Evolutionary conservation across 352 stramenopile genomes (phyloP), one percentile per base, ranked within the genome.

Genomic region (Phytophthora capsici): DNA sequence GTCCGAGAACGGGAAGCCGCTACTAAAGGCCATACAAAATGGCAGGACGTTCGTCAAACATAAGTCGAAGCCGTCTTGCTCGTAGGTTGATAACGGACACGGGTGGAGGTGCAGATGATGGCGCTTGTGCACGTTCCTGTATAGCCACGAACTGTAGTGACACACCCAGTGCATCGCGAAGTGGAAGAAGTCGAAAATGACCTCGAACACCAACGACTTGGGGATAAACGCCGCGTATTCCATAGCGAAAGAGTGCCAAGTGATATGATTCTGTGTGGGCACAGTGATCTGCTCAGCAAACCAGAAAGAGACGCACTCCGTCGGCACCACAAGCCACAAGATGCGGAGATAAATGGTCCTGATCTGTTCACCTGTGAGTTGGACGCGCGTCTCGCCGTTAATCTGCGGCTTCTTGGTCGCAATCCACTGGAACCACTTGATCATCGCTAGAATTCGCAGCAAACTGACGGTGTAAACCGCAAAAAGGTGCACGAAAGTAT

Each of bases 151-250:
- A 44, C 77, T 78, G 37, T 75, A 69, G 57, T 94, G 87, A 57
- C 82, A 94, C 22, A 69, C 45, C 77, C 85, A 91, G 68, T 97
- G 89, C 56, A 82, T 75, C 3, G 56, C 55, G 52, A 88, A 97
- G 73, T 97, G 89, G 58, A 94, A 93, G 2, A 95, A 78, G 71
- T 97, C 89, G 60, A 97, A 96, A 23, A 87, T 57, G 26, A 95
- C 9, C 48, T 97, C 89, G 57, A 96, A 94, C 19, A 82, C 48
- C 19, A 97, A 78, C 53, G 89, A 97, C 71, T 91, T 90, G 45
- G 85, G 81, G 47, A 96, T 81, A 62, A 96, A 96, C 23, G 23
- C 19, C 16, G 47, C 76, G 32, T 80, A 95, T 36, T 83, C 78
- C 12, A 61, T 6, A 19, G 82, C 25, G 25, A 89, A 76, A 50